Evolutionary conservation across 345 rosid genomes (phyloP), one percentile per base, ranked within the genome.

Genomic region (Populus tremula): DNA sequence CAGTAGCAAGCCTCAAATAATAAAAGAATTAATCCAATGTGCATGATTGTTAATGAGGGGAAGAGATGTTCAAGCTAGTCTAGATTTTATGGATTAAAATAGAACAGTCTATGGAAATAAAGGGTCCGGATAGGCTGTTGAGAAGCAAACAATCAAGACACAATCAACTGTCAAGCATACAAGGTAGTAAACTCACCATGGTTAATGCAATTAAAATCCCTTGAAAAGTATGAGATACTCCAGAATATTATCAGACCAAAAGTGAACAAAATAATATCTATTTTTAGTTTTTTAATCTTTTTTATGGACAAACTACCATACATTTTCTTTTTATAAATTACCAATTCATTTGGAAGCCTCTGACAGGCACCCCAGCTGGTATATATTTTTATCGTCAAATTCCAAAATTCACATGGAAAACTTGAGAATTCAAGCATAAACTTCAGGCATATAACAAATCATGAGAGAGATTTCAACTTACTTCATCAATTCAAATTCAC

Each of bases 401-500:
- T 56, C 13, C 27, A 56, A 56, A 21, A 56, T 21, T 56, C 62
- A 56, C 31, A 18, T 8, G 9, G 36, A 11, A 9, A 71, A 23
- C 62, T n/a, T 56, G 12, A 8, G 25, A 21, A n/a, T 56, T 56
- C 10, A 23, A 56, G 12, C 62, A 56, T 56, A 56, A 21, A 56
- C 25, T 56, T 56, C 13, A 21, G 27, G 27, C 27, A 17, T 12
- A 23, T 31, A 73, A 27, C 20, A 76, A 49, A 56, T 71, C 39
- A 23, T 5, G 31, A 35, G 13, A 80, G 49, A 73, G 43, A 81
- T 33, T 54, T 65, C 39, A 38, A 77, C 99, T 90, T 90, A 96
- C 99, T 96, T 96, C 98, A 96, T 96, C 74, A 96, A 87, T 83
- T 96, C 99, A 83, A 92, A 96, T 90, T 96, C 98, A 77, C 99